These are phyloP conservation scores for Plenodomus biglobosus DNA, from an alignment of 2,329 filamentous ascomycete genomes.

Conservation along the genomic window DNA sequence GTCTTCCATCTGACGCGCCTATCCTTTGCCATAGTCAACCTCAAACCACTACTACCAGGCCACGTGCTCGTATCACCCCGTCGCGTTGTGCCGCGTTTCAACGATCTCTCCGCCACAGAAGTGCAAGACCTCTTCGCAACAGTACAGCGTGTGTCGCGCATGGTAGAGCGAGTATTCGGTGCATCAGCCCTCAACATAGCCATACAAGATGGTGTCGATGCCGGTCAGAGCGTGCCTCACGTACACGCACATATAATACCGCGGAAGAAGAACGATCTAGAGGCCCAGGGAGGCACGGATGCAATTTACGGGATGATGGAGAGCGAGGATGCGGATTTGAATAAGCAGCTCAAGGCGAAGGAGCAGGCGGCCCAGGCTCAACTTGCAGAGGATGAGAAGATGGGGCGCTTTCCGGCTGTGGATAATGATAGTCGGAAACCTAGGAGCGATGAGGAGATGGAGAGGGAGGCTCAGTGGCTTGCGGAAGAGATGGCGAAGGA, in stretches of 20 bases:
- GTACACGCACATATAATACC: slow-evolving; percentile 93
- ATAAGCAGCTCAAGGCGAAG: slow-evolving; percentile 64
- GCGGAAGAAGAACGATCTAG: slow-evolving; percentile 61
- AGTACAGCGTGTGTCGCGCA: slow-evolving; percentile 77
- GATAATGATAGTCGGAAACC: slow-evolving; percentile 67
- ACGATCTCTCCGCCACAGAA: slow-evolving; percentile 71
- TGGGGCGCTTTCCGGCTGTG: slow-evolving; percentile 66
- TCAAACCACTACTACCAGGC: slow-evolving; percentile 90
- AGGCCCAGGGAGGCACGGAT: slow-evolving; percentile 63
- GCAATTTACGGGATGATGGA: slow-evolving; percentile 82
- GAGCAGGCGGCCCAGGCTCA: slow-evolving; percentile 47
- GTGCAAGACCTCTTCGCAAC: slow-evolving; percentile 84
- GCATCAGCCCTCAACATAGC: slow-evolving; percentile 87
- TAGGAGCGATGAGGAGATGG: slow-evolving; percentile 75
- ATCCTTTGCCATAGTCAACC: slow-evolving; percentile 88
- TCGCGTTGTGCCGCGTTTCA: slow-evolving; percentile 67
- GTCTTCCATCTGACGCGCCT: slow-evolving; percentile 82
- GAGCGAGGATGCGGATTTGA: slow-evolving; percentile 80
- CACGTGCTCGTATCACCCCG: slow-evolving; percentile 89
- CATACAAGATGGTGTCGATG: slow-evolving; percentile 87
- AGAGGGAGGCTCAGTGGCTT: slow-evolving; percentile 71
- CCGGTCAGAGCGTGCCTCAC: slow-evolving; percentile 92
- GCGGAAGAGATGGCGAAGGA: slow-evolving; percentile 57
- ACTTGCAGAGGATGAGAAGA: slow-evolving; percentile 32
- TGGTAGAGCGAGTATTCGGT: slow-evolving; percentile 64